phyloP scores from a whole-genome alignment of 2,329 filamentous ascomycete genomes.

The Colletotrichum sojae region DNA sequence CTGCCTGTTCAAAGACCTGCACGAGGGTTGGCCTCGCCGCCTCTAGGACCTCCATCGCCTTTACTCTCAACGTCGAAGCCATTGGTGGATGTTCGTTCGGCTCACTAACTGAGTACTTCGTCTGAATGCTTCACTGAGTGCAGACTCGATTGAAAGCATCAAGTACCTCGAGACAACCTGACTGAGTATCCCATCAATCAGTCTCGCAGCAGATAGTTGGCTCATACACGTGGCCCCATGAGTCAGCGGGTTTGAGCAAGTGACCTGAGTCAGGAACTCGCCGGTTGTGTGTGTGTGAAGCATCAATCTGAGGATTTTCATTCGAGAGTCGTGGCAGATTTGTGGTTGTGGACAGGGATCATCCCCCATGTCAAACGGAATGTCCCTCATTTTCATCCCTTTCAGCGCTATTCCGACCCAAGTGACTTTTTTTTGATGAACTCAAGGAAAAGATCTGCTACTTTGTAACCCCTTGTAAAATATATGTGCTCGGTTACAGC shows the following conservation, averaged over 20 bases:
- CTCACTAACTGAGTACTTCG: neutral
- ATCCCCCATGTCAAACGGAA: too few relatives aligned
- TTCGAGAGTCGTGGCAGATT: neutral
- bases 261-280: neutral
- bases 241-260: slow-evolving; percentile 4
- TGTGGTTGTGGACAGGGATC: neutral
- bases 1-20: neutral
- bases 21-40: slow-evolving; percentile 6
- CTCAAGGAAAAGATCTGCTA: too few relatives aligned
- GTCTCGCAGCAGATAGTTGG: too few relatives aligned
- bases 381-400: too few relatives aligned
- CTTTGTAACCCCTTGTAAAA: too few relatives aligned
- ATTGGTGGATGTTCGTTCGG: neutral
- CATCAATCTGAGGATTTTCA: too few relatives aligned
- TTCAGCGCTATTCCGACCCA: too few relatives aligned
- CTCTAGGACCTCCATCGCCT: slow-evolving; percentile 5
- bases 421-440: too few relatives aligned
- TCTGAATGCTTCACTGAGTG: too few relatives aligned
- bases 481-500: too few relatives aligned
- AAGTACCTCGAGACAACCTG: neutral
- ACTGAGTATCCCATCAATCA: too few relatives aligned
- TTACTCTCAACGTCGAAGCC: neutral
- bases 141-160: neutral
- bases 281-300: too few relatives aligned
- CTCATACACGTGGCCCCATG: slow-evolving; percentile 13